phyloP scores from a whole-genome alignment of 2,329 filamentous ascomycete genomes.

The Calonectria montana region DNA sequence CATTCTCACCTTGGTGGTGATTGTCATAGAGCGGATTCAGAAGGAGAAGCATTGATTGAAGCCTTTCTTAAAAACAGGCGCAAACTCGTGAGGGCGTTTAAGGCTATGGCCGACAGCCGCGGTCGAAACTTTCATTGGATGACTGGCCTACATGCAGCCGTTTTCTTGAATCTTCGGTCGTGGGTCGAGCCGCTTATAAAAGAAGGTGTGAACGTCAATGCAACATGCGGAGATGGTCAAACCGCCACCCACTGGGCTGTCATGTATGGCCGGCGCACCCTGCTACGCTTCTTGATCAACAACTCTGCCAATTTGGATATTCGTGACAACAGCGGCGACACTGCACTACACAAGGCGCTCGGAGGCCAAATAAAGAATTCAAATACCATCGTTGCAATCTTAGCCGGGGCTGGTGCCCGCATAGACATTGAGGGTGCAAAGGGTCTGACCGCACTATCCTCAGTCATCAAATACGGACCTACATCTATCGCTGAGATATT shows the following conservation, averaged over 20 bases:
- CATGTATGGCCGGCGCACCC: not conserved
- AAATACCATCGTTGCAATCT: not conserved
- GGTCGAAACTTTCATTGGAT: not conserved
- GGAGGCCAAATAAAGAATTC: not conserved
- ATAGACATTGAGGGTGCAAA: not conserved
- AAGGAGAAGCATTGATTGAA: not conserved
- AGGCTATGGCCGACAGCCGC: not conserved
- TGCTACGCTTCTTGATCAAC: not conserved
- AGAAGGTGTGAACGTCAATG: not conserved
- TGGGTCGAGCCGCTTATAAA: not conserved
- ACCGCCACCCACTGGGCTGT: not conserved
- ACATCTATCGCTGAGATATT: not conserved
- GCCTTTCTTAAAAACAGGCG: not conserved
- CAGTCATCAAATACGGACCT: not conserved
- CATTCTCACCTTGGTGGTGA: not conserved
- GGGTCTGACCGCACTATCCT: not conserved
- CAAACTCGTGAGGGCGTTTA: not conserved
- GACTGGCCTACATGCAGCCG: not conserved
- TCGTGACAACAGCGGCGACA: not conserved
- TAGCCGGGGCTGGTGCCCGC: not conserved
- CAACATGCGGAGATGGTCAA: not conserved
- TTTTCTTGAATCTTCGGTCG: not conserved
- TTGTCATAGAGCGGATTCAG: not conserved
- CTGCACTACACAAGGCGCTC: not conserved
- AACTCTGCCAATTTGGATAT: not conserved